Conservation (phyloP, 768 basidiomycete genomes). For the Xanthoconium purpureum region DNA sequence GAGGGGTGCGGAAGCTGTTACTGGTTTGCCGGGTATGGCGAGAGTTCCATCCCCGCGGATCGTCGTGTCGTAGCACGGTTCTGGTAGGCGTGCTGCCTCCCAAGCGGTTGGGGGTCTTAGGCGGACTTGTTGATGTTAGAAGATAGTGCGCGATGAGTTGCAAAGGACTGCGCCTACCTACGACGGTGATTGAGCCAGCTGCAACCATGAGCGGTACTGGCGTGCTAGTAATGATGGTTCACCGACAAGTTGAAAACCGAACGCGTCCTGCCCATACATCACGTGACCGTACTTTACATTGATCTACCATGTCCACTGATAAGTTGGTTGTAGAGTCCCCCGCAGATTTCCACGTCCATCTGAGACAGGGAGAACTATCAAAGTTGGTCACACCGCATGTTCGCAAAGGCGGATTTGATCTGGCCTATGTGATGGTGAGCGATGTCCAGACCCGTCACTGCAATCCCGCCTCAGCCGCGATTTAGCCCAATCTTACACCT, state of each 20-base stretch:
- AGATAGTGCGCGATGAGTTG: not conserved
- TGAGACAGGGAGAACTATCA: slow-evolving; percentile 83
- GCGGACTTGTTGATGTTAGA: slow-evolving; percentile 57
- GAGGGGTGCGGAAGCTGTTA: slow-evolving; percentile 54
- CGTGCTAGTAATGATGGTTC: not conserved
- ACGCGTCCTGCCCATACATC: slow-evolving; percentile 22
- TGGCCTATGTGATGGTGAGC: slow-evolving; percentile 95
- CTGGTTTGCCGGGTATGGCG: slow-evolving; percentile 57
- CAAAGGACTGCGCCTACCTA: slow-evolving; percentile 45
- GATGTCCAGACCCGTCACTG: slow-evolving; percentile 3
- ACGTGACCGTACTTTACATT: slow-evolving; percentile 30
- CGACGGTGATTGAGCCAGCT: slow-evolving; percentile 85
- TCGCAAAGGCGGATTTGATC: slow-evolving; percentile 78
- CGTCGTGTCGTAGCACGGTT: slow-evolving; percentile 63
- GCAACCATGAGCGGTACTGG: slow-evolving; percentile 55
- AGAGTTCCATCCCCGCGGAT: slow-evolving; percentile 86
- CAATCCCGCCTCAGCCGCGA: slow-evolving; percentile 10
- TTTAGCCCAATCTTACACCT: slow-evolving; percentile 87
- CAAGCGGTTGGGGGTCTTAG: slow-evolving; percentile 83
- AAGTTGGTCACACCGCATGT: slow-evolving; percentile 89
- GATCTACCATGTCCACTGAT: slow-evolving; percentile 25
- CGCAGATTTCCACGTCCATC: slow-evolving; percentile 95
- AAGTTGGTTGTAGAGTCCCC: slow-evolving; percentile 45
- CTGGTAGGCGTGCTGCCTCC: slow-evolving; percentile 84
- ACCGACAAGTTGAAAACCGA: slow-evolving; percentile 29